These are phyloP conservation scores for Colletotrichum liriopes DNA, from an alignment of 2,329 filamentous ascomycete genomes.

Conservation along the genomic window DNA sequence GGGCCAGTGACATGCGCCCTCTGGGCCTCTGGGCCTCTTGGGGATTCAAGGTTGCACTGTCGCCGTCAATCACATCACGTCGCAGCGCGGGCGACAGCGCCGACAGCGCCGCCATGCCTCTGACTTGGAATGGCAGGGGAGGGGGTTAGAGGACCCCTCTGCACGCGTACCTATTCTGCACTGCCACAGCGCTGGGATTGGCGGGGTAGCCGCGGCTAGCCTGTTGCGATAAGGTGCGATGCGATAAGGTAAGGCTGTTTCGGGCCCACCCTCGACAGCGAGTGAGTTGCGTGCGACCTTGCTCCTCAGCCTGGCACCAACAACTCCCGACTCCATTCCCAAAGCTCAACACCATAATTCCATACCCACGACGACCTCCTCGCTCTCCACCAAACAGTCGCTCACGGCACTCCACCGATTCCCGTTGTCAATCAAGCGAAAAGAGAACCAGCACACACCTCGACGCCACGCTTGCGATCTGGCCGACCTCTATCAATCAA, in stretches of 20 bases:
- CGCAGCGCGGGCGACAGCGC: not conserved
- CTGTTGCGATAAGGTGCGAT: constrained; percentile 18
- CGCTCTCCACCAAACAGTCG: not conserved
- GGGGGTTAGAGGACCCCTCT: constrained; percentile 15
- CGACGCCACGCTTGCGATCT: constrained; percentile 32
- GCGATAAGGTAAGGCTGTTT: constrained; percentile 9
- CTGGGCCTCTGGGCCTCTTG: not conserved
- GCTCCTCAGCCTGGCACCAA: not conserved
- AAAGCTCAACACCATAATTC: not conserved
- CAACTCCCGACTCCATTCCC: not conserved
- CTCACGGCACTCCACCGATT: too few species aligned
- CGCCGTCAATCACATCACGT: not conserved
- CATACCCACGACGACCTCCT: not conserved
- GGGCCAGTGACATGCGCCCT: constrained; percentile 32
- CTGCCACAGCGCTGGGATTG: constrained; percentile 36
- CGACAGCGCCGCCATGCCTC: not conserved
- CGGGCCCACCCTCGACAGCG: constrained; percentile 3
- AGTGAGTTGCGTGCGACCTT: not conserved
- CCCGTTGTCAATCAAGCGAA: not conserved
- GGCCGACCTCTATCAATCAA: constrained; percentile 1
- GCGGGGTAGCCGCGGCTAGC: constrained; percentile 18
- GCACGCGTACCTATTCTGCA: constrained; percentile 10
- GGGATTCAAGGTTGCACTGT: not conserved
- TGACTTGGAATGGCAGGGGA: constrained; percentile 20
- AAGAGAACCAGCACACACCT: not conserved